Percentiles rank a stretch among this genome's conserved stretches.
Evolutionary conservation across 2,329 filamentous ascomycete species (phyloP).

Genomic region (Aspergillus puulaauensis): DNA sequence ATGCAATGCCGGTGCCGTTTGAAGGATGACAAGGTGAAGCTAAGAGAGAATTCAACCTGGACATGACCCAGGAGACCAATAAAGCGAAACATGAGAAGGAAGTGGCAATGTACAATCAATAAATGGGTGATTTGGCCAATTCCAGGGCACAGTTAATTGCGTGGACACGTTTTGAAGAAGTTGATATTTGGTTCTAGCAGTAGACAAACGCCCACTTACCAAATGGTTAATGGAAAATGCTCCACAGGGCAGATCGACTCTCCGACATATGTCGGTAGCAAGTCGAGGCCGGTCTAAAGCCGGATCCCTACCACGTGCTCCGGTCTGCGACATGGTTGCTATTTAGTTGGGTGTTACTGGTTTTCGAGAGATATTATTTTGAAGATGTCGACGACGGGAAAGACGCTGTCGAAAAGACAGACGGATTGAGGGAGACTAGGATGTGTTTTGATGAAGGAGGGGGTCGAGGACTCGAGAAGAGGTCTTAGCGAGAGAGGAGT

Average conservation of each 20-base stretch:
- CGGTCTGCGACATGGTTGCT: constrained; percentile 4
- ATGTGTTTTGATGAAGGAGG: background rate
- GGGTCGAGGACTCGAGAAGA: background rate
- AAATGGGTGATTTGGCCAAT: background rate
- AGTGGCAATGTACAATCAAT: background rate
- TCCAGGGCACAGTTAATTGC: background rate
- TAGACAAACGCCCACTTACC: constrained; percentile 20
- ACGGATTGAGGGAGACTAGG: background rate
- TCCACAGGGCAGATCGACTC: constrained; percentile 24
- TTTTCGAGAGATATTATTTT: background rate
- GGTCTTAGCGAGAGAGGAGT: background rate
- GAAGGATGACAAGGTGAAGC: constrained; percentile 12
- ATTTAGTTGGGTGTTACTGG: background rate
- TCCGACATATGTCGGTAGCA: constrained; percentile 23
- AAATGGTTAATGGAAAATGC: constrained; percentile 24
- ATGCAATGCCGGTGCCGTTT: constrained; percentile 15
- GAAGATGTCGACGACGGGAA: background rate
- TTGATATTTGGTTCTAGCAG: background rate
- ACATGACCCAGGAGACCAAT: background rate
- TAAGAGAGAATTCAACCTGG: background rate
- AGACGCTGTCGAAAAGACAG: background rate
- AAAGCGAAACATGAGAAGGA: background rate
- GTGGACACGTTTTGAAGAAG: background rate
- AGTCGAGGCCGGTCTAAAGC: constrained; percentile 21
- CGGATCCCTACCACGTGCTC: constrained; percentile 14